Evolutionary conservation across 2,329 filamentous ascomycete species (phyloP).

Genomic region (Colletotrichum incanum): DNA sequence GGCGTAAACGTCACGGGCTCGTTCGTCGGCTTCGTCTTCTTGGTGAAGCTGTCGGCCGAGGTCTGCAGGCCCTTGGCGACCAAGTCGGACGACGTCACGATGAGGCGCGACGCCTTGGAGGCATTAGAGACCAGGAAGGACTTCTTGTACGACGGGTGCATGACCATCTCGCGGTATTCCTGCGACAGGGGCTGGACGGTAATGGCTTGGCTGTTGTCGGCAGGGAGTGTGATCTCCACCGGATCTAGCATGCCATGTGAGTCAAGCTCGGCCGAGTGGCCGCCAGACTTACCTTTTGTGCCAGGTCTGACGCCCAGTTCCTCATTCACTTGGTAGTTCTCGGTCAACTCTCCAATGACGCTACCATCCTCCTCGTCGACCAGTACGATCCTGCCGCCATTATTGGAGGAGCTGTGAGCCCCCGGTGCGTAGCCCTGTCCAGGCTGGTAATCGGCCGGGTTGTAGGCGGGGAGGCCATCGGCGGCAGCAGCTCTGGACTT

Average conservation of each 20-base stretch:
- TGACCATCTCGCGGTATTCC: constrained; percentile 82
- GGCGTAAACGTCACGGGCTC: constrained; percentile 92
- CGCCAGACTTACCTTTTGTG: constrained; percentile 93
- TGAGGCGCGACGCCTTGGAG: constrained; percentile 88
- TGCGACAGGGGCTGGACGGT: constrained; percentile 77
- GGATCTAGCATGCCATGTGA: constrained; percentile 69
- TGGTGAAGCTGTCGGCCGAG: constrained; percentile 85
- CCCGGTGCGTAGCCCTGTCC: constrained; percentile 83
- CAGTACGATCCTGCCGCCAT: constrained; percentile 87
- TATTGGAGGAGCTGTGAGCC: constrained; percentile 67
- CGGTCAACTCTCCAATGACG: constrained; percentile 91
- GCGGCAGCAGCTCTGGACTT: constrained; percentile 48
- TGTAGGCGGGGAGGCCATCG: constrained; percentile 76
- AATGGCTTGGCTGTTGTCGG: constrained; percentile 75
- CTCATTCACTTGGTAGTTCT: constrained; percentile 86
- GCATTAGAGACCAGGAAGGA: constrained; percentile 90
- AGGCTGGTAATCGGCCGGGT: constrained; percentile 84
- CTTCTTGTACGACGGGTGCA: constrained; percentile 93
- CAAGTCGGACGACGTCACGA: constrained; percentile 88
- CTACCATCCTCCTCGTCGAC: constrained; percentile 97
- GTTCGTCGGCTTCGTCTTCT: constrained; percentile 81
- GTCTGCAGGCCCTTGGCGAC: constrained; percentile 83
- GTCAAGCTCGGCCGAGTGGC: constrained; percentile 40
- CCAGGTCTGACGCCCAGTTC: constrained; percentile 83
- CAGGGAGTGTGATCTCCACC: constrained; percentile 83